Evolutionary conservation across 1,139 yeast species (phyloP).

Genomic region (Geotrichum cucujoidarum): DNA sequence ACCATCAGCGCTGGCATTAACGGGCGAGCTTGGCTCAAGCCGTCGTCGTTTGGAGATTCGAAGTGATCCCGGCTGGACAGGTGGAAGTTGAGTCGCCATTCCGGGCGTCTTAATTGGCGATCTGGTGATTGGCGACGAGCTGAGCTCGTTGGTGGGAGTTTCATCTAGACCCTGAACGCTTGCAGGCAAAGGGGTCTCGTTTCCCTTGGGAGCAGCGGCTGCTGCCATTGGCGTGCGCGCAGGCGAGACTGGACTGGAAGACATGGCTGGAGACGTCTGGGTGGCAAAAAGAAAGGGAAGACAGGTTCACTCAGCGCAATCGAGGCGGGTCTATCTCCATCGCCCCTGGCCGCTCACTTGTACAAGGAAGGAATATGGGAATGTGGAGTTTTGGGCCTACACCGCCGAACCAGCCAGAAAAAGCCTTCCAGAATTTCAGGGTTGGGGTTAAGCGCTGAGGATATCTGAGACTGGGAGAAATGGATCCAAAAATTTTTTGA

Average conservation of each 20-base stretch:
- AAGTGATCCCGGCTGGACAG: slow-evolving; percentile 24
- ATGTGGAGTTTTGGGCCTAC: no score
- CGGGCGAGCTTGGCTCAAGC: slow-evolving; percentile 25
- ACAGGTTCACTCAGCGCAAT: background rate
- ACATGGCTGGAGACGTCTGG: background rate
- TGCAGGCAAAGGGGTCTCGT: slow-evolving; percentile 22
- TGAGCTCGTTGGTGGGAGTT: slow-evolving; percentile 1
- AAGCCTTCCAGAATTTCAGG: no score
- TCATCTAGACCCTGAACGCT: slow-evolving; percentile 10
- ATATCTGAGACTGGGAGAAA: slow-evolving; percentile 15
- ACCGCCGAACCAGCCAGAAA: no score
- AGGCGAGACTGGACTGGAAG: slow-evolving; percentile 8
- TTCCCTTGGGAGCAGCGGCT: no score
- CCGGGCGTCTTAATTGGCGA: slow-evolving; percentile 28
- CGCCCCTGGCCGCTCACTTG: no score
- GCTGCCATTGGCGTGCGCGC: no score
- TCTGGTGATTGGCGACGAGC: slow-evolving; percentile 5
- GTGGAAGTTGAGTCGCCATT: slow-evolving; percentile 25
- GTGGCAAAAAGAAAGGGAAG: background rate
- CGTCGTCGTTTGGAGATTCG: slow-evolving; percentile 28
- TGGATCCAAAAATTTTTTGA: slow-evolving; percentile 4
- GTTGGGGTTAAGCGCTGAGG: background rate
- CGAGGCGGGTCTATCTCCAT: background rate
- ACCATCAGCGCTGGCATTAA: slow-evolving; percentile 6
- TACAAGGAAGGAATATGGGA: background rate